phyloP scores from a whole-genome alignment of 1,284 basidiomycete species.

The Ustilago shanxiensis region DNA sequence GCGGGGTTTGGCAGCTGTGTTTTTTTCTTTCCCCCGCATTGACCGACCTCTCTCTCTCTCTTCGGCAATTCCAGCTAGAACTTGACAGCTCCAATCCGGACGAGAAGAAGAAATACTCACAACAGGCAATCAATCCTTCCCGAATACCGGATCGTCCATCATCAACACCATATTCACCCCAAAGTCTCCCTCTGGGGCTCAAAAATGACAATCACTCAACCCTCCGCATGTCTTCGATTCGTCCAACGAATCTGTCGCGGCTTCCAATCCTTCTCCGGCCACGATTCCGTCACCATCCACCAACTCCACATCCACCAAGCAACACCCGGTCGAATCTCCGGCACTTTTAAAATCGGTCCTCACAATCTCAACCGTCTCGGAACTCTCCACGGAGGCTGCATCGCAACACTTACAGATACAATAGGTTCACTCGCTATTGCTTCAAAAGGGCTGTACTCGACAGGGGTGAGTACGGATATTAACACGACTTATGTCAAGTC shows the following conservation, averaged over 20 bases:
- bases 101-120: conserved; percentile 1
- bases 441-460: conserved; percentile 84
- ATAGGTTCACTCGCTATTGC: conserved; percentile 85
- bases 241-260: conserved; percentile 50
- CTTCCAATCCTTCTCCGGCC: conserved; percentile 47
- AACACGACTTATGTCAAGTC: conserved; percentile 84
- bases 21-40: conserved; percentile 1
- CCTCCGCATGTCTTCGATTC: conserved; percentile 50
- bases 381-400: conserved; percentile 83
- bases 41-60: not conserved
- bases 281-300: conserved; percentile 61
- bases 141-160: not conserved
- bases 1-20: not conserved
- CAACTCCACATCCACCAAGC: conserved; percentile 52
- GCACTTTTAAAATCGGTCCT: conserved; percentile 42
- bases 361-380: conserved; percentile 66
- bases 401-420: conserved; percentile 86
- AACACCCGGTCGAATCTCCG: conserved; percentile 53
- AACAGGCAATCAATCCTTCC: not conserved
- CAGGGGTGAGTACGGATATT: conserved; percentile 87
- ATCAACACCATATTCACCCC: not conserved
- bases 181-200: not conserved
- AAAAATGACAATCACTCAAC: conserved; percentile 23
- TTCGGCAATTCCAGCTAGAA: not conserved
- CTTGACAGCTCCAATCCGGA: not conserved